Conservation (phyloP, 306 rosid species). For the Fagus sylvatica region DNA sequence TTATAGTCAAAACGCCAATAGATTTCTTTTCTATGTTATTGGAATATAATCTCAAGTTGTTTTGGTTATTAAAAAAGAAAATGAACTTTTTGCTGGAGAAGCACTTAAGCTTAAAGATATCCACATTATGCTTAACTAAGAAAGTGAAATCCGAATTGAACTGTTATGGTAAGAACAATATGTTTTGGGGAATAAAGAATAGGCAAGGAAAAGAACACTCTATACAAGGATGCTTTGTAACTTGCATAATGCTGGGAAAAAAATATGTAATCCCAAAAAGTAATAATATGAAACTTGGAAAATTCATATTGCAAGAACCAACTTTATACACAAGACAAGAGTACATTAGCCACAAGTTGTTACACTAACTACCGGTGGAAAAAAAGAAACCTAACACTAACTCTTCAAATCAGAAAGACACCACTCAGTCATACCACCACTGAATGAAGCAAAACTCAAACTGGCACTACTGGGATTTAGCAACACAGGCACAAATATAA, state of each 20-base stretch:
- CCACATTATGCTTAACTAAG: too few relatives aligned
- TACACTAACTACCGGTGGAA: conserved; percentile 16
- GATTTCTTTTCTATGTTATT: too few relatives aligned
- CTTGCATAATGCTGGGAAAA: neutral
- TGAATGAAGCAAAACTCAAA: conserved; percentile 33
- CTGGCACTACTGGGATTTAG: conserved; percentile 27
- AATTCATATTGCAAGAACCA: neutral
- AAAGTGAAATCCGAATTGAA: too few relatives aligned
- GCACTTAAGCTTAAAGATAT: too few relatives aligned
- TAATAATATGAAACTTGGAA: conserved; percentile 6
- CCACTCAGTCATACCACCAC: conserved; percentile 22
- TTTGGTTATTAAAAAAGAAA: too few relatives aligned
- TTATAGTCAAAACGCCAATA: too few relatives aligned
- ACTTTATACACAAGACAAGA: conserved; percentile 16
- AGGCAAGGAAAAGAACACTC: neutral
- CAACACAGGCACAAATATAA: conserved; percentile 11
- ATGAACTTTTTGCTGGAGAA: too few relatives aligned
- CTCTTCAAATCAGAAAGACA: conserved; percentile 32
- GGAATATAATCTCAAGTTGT: too few relatives aligned
- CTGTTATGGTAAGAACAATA: too few relatives aligned
- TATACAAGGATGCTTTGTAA: neutral
- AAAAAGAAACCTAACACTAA: neutral
- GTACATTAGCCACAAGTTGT: conserved; percentile 18
- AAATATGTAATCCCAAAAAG: neutral
- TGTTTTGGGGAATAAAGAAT: neutral